Percentiles rank a stretch among this genome's conserved stretches.
Conservation (phyloP, 2,329 filamentous ascomycete species). For the Ceratocystis eucalypticola region DNA sequence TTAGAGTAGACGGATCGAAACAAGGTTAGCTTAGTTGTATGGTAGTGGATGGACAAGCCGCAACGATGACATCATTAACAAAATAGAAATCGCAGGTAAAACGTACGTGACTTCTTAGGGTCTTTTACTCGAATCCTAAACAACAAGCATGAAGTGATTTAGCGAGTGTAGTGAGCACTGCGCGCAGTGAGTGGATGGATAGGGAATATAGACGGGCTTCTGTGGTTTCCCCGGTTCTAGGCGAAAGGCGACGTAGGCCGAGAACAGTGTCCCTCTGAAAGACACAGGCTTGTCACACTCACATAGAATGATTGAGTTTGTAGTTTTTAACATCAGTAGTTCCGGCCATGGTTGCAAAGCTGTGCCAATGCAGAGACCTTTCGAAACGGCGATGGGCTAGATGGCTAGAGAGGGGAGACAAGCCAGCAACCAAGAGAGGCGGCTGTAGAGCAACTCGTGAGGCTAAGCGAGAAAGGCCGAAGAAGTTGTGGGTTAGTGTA, state of each 20-base stretch:
- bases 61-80: background rate
- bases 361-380: slow-evolving; percentile 4
- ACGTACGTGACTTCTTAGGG: slow-evolving; percentile 59
- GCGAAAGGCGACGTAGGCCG: no score
- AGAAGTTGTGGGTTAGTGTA: background rate
- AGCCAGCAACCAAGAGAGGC: background rate
- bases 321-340: slow-evolving; percentile 65
- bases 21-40: background rate
- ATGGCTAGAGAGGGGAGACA: background rate
- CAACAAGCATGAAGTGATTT: background rate
- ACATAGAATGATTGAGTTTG: slow-evolving; percentile 84
- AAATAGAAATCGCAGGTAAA: background rate
- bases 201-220: background rate
- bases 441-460: background rate
- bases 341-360: slow-evolving; percentile 44
- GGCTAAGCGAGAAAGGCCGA: slow-evolving; percentile 1
- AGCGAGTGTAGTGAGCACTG: slow-evolving; percentile 13
- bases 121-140: slow-evolving; percentile 85
- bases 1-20: slow-evolving; percentile 11
- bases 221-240: background rate
- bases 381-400: background rate
- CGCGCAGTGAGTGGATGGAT: background rate
- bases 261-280: no score
- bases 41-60: background rate
- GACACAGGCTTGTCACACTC: slow-evolving; percentile 22